phyloP scores from a whole-genome alignment of 352 stramenopile species.

The Globisporangium canariense region DNA sequence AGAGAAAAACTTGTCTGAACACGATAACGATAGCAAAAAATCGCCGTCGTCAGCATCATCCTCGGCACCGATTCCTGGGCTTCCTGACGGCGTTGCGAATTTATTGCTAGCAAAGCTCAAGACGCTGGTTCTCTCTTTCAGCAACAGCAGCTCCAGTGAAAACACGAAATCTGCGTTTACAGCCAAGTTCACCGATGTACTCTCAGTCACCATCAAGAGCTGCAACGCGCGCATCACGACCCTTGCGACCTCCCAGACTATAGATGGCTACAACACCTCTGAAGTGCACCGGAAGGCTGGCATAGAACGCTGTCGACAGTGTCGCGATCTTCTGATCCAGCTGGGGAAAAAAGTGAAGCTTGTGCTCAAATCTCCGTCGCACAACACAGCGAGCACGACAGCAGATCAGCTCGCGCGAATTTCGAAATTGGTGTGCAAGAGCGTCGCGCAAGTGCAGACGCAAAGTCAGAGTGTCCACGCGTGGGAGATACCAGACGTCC shows the following conservation, averaged over 20 bases:
- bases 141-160: background rate
- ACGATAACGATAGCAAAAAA: background rate
- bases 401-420: constrained; percentile 12
- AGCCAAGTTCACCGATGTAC: constrained; percentile 12
- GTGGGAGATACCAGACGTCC: constrained; percentile 43
- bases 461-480: constrained; percentile 28
- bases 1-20: background rate
- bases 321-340: constrained; percentile 40
- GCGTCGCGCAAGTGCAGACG: constrained; percentile 25
- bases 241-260: constrained; percentile 19
- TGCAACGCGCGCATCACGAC: constrained; percentile 35
- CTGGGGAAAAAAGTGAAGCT: constrained; percentile 39
- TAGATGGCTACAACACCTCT: constrained; percentile 4
- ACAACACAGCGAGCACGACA: background rate
- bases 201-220: constrained; percentile 25
- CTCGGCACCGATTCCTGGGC: constrained; percentile 17
- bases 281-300: constrained; percentile 26
- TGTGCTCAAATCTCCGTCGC: background rate
- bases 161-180: constrained; percentile 5
- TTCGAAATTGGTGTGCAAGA: constrained; percentile 15
- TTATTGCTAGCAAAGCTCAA: constrained; percentile 16
- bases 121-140: constrained; percentile 8
- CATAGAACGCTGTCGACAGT: constrained; percentile 33
- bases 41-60: background rate
- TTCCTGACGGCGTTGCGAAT: constrained; percentile 19